Evolutionary conservation across 768 basidiomycete genomes (phyloP).

Genomic region (Suillus bovinus): DNA sequence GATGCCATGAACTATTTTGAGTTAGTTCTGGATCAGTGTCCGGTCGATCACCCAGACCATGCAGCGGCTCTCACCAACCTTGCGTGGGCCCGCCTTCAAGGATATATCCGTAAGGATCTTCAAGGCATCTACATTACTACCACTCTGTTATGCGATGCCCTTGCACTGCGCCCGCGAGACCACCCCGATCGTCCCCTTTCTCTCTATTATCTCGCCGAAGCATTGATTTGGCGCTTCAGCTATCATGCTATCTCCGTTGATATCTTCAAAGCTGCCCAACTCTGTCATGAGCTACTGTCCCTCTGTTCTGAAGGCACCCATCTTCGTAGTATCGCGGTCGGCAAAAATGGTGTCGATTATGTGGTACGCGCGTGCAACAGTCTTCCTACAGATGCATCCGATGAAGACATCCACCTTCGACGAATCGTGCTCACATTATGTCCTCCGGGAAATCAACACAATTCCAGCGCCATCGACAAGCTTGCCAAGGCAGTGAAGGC

Average conservation of each 20-base stretch:
- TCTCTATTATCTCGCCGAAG: conserved; percentile 21
- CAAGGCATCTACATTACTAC: conserved; percentile 22
- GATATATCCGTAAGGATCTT: conserved; percentile 6
- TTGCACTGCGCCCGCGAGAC: conserved; percentile 23
- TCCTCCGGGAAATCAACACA: conserved; percentile 9
- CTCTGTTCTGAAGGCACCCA: conserved; percentile 17
- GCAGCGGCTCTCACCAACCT: conserved; percentile 7
- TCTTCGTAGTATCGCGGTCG: conserved; percentile 12
- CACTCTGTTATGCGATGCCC: conserved; percentile 19
- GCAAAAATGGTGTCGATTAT: conserved; percentile 11
- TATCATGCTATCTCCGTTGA: conserved; percentile 13
- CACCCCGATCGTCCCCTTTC: conserved; percentile 17
- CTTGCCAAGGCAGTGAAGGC: conserved; percentile 18
- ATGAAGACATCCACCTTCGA: conserved; percentile 16
- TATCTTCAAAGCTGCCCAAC: not conserved
- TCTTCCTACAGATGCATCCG: conserved; percentile 21
- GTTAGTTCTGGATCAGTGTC: not conserved
- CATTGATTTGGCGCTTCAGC: conserved; percentile 23
- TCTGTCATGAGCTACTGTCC: not conserved
- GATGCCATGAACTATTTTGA: not conserved
- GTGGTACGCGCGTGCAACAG: conserved; percentile 18
- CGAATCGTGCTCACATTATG: conserved; percentile 12
- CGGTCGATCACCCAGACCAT: not conserved
- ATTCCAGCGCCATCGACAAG: conserved; percentile 23
- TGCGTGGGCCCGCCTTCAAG: conserved; percentile 22